These are phyloP conservation scores for Xerocomellus intermedius DNA, from an alignment of 768 basidiomycete species.

Conservation along the genomic window DNA sequence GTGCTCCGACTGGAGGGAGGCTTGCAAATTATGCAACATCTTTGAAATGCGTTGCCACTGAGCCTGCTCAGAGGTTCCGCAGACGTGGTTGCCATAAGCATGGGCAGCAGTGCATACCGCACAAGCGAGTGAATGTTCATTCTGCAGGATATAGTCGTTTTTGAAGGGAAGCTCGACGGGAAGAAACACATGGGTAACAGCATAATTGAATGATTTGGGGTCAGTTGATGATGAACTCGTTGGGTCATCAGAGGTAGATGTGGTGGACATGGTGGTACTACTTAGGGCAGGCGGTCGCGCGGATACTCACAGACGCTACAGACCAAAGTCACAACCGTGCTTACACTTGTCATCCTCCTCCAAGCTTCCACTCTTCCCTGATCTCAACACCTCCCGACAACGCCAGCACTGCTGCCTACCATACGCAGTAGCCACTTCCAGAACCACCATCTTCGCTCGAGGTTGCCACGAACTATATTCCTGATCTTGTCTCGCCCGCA, in stretches of 20 bases:
- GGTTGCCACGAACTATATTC: neutral
- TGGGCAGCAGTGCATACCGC: slow-evolving; percentile 1
- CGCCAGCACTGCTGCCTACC: too few relatives aligned
- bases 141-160: neutral
- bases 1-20: neutral
- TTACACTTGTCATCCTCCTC: too few relatives aligned
- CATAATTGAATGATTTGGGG: neutral
- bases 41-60: slow-evolving; percentile 2
- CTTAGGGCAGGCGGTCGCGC: too few relatives aligned
- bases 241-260: too few relatives aligned
- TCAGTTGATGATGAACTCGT: too few relatives aligned
- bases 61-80: neutral
- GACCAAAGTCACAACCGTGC: too few relatives aligned
- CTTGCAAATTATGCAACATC: slow-evolving; percentile 4
- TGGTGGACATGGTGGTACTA: too few relatives aligned
- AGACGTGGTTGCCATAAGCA: neutral
- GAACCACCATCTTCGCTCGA: too few relatives aligned
- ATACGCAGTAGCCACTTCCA: too few relatives aligned
- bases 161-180: neutral
- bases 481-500: slow-evolving; percentile 1
- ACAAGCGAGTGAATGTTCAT: neutral
- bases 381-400: too few relatives aligned
- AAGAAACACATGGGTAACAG: slow-evolving; percentile 8
- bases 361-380: too few relatives aligned
- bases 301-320: too few relatives aligned